Evolutionary conservation across 2,329 filamentous ascomycete species (phyloP).

Genomic region (Colletotrichum neosansevieriae): DNA sequence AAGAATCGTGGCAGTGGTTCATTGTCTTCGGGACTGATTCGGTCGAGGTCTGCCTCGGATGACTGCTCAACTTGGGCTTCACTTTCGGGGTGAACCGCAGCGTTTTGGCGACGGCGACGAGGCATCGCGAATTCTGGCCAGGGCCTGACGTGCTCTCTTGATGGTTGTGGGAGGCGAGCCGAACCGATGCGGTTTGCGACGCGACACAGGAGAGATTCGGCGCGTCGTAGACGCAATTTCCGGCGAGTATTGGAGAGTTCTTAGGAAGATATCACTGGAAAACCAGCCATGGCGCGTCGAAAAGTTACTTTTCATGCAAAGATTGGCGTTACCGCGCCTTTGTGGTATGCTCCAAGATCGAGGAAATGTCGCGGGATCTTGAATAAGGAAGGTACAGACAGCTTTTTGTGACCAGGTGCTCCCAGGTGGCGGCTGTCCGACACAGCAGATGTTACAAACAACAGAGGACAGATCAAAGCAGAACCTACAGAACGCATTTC

Average conservation of each 20-base stretch:
- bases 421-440: neutral
- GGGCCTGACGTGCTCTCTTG: neutral
- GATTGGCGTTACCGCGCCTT: neutral
- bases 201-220: neutral
- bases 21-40: conserved; percentile 36
- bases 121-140: conserved; percentile 14
- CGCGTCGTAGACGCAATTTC: neutral
- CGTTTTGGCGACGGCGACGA: conserved; percentile 25
- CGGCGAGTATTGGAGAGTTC: no score
- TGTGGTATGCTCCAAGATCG: neutral
- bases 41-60: conserved; percentile 17
- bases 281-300: neutral
- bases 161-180: neutral
- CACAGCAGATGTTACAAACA: no score
- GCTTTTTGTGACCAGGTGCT: neutral
- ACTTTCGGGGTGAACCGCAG: conserved; percentile 8
- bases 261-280: neutral
- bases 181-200: neutral
- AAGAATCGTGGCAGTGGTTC: conserved; percentile 59
- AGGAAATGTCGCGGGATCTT: conserved; percentile 5
- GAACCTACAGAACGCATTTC: no score
- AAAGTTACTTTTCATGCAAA: neutral
- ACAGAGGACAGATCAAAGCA: neutral
- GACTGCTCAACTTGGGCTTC: neutral
- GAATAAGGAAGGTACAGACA: conserved; percentile 1